phyloP scores from a whole-genome alignment of 2,329 filamentous ascomycete species.

The Myriosclerotinia scirpicola region DNA sequence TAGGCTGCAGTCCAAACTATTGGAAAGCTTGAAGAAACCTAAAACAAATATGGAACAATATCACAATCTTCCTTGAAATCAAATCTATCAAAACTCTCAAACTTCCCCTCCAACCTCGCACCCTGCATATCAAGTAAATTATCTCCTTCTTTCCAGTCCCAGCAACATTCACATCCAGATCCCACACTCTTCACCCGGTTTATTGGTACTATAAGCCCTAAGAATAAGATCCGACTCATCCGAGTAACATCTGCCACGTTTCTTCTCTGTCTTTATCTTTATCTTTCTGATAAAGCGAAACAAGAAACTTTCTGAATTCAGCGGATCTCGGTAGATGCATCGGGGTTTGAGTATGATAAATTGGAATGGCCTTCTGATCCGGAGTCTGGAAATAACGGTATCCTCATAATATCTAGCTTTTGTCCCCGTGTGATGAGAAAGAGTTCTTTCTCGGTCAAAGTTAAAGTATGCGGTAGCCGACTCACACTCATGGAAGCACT shows the following conservation, averaged over 20 bases:
- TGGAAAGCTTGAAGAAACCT: too few species aligned
- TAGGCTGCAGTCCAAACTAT: too few species aligned
- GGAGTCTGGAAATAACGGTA: constrained; percentile 1
- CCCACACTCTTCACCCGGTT: constrained; percentile 8
- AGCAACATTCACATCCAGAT: not conserved
- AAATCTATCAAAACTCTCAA: constrained; percentile 23
- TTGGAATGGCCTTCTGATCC: not conserved
- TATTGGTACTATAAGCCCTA: constrained; percentile 6
- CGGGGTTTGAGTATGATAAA: constrained; percentile 9
- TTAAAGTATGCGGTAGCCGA: constrained; percentile 11
- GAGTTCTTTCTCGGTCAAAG: constrained; percentile 16
- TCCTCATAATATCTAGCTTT: constrained; percentile 5
- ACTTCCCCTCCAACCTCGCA: constrained; percentile 16
- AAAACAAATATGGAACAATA: constrained; percentile 19
- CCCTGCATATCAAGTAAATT: not conserved
- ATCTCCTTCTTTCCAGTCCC: not conserved
- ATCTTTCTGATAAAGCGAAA: not conserved
- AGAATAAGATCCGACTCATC: constrained; percentile 15
- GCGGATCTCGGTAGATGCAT: constrained; percentile 5
- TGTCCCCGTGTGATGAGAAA: constrained; percentile 8
- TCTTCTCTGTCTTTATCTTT: constrained; percentile 7
- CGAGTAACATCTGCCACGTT: not conserved
- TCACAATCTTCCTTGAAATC: constrained; percentile 23
- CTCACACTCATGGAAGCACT: not conserved
- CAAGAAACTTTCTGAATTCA: constrained; percentile 16